Evolutionary conservation across 345 rosid genomes (phyloP), one percentile per base, ranked within the genome.

Genomic region (Rhizophora mangle): DNA sequence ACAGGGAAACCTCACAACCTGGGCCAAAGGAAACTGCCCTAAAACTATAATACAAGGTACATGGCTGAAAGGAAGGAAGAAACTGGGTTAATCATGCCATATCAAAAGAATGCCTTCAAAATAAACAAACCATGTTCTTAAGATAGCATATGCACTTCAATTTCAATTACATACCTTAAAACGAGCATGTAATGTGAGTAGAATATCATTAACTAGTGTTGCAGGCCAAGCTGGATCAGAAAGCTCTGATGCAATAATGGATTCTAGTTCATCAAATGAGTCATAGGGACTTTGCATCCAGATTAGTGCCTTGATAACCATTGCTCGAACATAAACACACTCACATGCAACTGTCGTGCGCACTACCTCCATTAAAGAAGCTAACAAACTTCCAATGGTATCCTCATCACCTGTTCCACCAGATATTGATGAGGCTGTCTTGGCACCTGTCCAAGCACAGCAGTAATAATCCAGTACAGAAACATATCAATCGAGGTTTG

Each of bases 231-330:
- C 82, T 51, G 99, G 99, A 86, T 95, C 99, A 68, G 99, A 90
- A 71, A 95, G 98, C 84, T 95, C 99, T 6, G 98, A 92, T 64
- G 97, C 99, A 74, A 95, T 95, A 72, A 95, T 92, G 62, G 93
- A 92, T 78, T 86, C 92, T 71, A 95, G 74, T 77, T 95, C 99
- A 76, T 92, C 97, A 76, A 92, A 85, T 10, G 99, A 85, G 78
- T 92, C 99, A 79, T 85, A 82, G 7, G 98, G 96, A 78, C 91
- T 88, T 85, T 95, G 99, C 97, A 95, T 95, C 99, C 99, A 95
- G 80, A 95, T 92, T 88, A 95, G 82, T 74, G 98, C 98, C 85
- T 95, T 95, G 85, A 95, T 86, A 68, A 95, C 98, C 97, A 95
- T 92, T 70, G 89, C 98, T 69, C 99, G 92, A 73, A 95, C 93